Evolutionary conservation across 1,284 basidiomycete species (phyloP).

Genomic region (Malassezia brasiliensis): DNA sequence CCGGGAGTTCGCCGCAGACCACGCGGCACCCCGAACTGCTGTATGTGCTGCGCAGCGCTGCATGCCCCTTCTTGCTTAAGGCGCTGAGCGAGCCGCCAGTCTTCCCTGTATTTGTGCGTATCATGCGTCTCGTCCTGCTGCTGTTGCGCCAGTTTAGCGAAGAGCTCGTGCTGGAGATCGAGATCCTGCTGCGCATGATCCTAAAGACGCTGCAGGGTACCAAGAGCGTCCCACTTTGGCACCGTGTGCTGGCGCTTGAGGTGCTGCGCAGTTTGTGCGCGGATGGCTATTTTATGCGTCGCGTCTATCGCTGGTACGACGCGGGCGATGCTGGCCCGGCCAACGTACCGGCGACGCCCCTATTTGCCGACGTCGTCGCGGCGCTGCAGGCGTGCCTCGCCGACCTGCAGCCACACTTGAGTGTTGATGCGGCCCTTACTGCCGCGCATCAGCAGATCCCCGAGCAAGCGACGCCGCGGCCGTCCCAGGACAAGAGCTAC

Average conservation of each 20-base stretch:
- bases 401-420: conserved; percentile 22
- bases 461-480: conserved; percentile 10
- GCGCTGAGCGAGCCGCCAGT: conserved; percentile 61
- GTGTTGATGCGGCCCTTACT: conserved; percentile 20
- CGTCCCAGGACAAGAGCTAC: conserved; percentile 23
- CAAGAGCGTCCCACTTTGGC: conserved; percentile 24
- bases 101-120: conserved; percentile 79
- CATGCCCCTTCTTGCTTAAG: conserved; percentile 80
- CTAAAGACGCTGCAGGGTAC: conserved; percentile 22
- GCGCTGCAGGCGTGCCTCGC: conserved; percentile 20
- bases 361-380: conserved; percentile 34
- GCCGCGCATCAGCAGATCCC: conserved; percentile 8
- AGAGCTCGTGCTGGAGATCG: conserved; percentile 52
- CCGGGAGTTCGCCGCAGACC: background rate
- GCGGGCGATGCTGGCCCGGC: conserved; percentile 6
- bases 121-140: conserved; percentile 83
- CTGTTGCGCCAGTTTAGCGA: conserved; percentile 80
- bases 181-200: conserved; percentile 44
- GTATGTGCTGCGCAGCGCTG: conserved; percentile 71
- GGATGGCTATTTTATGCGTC: conserved; percentile 33
- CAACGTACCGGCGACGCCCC: conserved; percentile 11
- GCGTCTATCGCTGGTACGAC: conserved; percentile 34
- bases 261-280: conserved; percentile 36
- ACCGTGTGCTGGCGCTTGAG: conserved; percentile 40
- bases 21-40: conserved; percentile 64